phyloP scores from a whole-genome alignment of 2,329 filamentous ascomycete genomes.

The Calonectria hongkongensis region DNA sequence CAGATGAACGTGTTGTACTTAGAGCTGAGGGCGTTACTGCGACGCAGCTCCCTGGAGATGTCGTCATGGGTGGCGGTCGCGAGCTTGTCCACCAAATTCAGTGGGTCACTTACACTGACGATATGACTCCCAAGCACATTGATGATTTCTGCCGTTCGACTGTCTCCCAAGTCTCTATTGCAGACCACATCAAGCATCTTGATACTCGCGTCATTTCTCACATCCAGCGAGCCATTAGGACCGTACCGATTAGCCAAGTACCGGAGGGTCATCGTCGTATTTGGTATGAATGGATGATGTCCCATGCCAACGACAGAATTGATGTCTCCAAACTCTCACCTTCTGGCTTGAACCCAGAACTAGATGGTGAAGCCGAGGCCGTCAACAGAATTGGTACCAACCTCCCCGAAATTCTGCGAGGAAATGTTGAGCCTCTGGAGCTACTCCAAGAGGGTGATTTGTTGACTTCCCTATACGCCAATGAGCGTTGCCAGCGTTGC shows the following conservation, averaged over 20 bases:
- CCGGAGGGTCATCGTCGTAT: conserved; percentile 26
- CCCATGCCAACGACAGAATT: conserved; percentile 23
- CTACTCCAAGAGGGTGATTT: conserved; percentile 28
- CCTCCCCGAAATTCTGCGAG: conserved; percentile 24
- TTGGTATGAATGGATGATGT: conserved; percentile 38
- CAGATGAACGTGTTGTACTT: conserved; percentile 11
- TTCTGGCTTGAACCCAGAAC: conserved; percentile 17
- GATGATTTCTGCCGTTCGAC: conserved; percentile 23
- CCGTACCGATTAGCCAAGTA: conserved; percentile 12
- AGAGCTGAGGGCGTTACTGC: conserved; percentile 30
- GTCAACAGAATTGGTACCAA: conserved; percentile 28
- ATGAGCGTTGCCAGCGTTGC: conserved; percentile 35
- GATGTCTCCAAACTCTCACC: conserved; percentile 22
- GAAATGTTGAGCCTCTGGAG: conserved; percentile 16
- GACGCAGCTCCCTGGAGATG: conserved; percentile 25
- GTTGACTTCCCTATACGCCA: conserved; percentile 31
- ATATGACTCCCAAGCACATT: conserved; percentile 27
- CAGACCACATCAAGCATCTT: conserved; percentile 28
- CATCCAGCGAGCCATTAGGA: conserved; percentile 33
- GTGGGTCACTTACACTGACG: conserved; percentile 26
- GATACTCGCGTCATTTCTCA: conserved; percentile 28
- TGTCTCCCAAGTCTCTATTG: background rate
- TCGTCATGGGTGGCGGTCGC: conserved; percentile 18
- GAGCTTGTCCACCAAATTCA: conserved; percentile 35
- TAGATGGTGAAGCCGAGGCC: conserved; percentile 33